Conservation (phyloP, 148 eudicot species). For the Spergularia bocconei region DNA sequence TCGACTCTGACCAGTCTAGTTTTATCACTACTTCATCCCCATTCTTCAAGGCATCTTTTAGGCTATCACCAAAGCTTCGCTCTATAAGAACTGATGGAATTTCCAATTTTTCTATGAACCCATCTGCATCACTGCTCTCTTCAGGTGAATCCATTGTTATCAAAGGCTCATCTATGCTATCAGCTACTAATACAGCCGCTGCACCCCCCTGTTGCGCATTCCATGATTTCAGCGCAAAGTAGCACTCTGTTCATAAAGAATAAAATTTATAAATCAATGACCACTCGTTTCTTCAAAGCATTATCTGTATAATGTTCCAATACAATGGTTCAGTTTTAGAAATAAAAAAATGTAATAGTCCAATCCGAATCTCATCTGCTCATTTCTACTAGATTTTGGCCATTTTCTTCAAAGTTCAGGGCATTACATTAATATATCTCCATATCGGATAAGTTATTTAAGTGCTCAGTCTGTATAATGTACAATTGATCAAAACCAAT, state of each 20-base stretch:
- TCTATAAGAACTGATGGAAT: constrained; percentile 73
- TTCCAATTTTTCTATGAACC: constrained; percentile 60
- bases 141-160: constrained; percentile 96
- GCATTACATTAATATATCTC: no score
- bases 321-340: background rate
- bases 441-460: no score
- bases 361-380: no score
- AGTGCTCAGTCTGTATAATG: no score
- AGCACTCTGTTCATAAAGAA: constrained; percentile 52
- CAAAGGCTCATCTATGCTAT: constrained; percentile 67
- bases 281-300: background rate
- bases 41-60: constrained; percentile 53
- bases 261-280: background rate
- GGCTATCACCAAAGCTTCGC: constrained; percentile 50
- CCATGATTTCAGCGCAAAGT: constrained; percentile 88
- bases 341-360: no score
- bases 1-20: constrained; percentile 90
- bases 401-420: no score
- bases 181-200: constrained; percentile 79
- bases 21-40: constrained; percentile 61
- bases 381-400: no score
- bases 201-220: constrained; percentile 96
- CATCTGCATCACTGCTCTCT: constrained; percentile 57
- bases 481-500: no score
- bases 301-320: background rate